phyloP scores from a whole-genome alignment of 805 yeast species.

The Teunomyces barrocoloradensis region DNA sequence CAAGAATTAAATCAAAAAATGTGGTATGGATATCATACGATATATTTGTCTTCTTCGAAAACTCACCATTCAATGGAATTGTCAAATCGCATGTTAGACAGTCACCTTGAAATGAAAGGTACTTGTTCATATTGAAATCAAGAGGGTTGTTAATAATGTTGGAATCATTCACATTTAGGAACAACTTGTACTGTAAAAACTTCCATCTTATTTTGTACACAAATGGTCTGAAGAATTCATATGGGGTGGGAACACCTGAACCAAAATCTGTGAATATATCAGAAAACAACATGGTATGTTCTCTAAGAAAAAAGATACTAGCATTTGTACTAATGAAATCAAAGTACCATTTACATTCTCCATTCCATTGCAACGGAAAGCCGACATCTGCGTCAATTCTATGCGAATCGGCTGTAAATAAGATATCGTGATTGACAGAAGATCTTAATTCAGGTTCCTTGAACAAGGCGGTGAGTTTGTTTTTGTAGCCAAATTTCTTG shows the following conservation, averaged over 20 bases:
- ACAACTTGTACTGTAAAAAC: conserved; percentile 54
- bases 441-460: conserved; percentile 64
- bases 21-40: conserved; percentile 55
- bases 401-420: conserved; percentile 62
- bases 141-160: conserved; percentile 88
- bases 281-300: conserved; percentile 70
- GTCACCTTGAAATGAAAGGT: conserved; percentile 69
- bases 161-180: conserved; percentile 77
- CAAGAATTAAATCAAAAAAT: conserved; percentile 57
- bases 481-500: conserved; percentile 52
- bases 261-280: conserved; percentile 78
- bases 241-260: conserved; percentile 66
- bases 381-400: conserved; percentile 54
- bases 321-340: conserved; percentile 50
- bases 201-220: conserved; percentile 61
- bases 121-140: conserved; percentile 78
- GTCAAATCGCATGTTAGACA: conserved; percentile 42
- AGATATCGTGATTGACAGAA: conserved; percentile 84
- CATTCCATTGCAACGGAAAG: conserved; percentile 83
- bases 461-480: conserved; percentile 45
- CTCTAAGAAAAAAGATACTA: conserved; percentile 68
- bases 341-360: conserved; percentile 66
- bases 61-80: conserved; percentile 60
- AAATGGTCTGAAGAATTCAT: conserved; percentile 75
- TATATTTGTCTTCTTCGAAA: conserved; percentile 50